These are phyloP conservation scores for Phytophthora europaea DNA, from an alignment of 352 stramenopile species.

Conservation along the genomic window DNA sequence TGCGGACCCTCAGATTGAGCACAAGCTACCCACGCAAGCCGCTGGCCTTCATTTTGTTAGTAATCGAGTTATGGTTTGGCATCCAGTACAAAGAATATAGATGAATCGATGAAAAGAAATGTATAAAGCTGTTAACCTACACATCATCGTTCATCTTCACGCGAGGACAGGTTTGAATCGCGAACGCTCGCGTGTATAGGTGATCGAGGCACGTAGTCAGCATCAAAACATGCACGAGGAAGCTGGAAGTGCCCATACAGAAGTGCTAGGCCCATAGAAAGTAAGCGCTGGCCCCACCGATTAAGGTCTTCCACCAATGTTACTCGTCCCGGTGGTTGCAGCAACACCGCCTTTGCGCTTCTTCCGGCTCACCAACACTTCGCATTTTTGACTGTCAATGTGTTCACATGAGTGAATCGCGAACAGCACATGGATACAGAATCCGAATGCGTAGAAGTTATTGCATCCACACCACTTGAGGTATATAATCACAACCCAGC, in stretches of 20 bases:
- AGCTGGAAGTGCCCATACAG: too few species aligned
- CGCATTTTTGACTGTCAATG: background rate
- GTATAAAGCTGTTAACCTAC: background rate
- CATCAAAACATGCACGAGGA: background rate
- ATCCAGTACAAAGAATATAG: background rate
- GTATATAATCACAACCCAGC: background rate
- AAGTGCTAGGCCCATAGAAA: too few species aligned
- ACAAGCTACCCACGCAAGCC: too few species aligned
- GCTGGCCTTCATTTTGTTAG: too few species aligned
- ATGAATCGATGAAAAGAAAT: background rate
- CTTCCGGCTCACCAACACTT: background rate
- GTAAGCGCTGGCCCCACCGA: background rate
- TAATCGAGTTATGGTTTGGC: background rate
- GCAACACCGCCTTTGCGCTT: background rate
- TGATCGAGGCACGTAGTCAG: too few species aligned
- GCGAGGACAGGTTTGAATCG: background rate
- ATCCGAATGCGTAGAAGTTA: background rate
- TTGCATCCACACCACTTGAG: background rate
- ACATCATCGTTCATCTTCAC: background rate
- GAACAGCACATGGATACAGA: background rate
- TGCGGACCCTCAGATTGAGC: too few species aligned
- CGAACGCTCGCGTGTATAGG: background rate
- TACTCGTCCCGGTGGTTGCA: background rate
- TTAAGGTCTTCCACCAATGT: background rate
- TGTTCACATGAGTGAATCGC: background rate